Percentiles rank a stretch among this genome's conserved stretches.
phyloP scores from a whole-genome alignment of 345 rosid genomes.

The Corymbia maculata region DNA sequence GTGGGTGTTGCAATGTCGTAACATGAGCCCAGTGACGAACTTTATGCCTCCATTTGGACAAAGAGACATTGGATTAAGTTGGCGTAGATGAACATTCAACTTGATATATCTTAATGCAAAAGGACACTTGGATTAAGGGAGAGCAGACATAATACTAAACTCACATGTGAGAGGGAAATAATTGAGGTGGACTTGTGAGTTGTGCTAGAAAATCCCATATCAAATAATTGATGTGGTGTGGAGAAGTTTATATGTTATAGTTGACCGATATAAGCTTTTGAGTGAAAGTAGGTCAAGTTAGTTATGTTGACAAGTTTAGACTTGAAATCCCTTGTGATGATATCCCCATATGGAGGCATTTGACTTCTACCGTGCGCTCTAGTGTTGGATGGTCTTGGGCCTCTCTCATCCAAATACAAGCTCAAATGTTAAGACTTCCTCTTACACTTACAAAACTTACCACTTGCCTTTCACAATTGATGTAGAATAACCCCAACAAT shows the following conservation, averaged over 20 bases:
- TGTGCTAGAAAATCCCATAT: neutral
- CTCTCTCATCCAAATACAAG: neutral
- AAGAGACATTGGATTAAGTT: neutral
- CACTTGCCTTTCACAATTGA: neutral
- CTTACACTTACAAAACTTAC: neutral
- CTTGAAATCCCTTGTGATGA: neutral
- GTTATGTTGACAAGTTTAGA: neutral
- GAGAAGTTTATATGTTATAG: neutral
- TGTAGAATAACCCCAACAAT: neutral
- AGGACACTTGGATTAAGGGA: neutral
- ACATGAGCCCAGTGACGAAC: neutral
- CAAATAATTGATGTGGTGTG: neutral
- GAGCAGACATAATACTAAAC: neutral
- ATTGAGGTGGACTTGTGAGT: neutral
- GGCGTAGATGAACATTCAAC: neutral
- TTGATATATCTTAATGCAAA: neutral
- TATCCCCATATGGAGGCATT: neutral
- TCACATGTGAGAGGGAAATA: neutral
- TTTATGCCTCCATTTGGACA: neutral
- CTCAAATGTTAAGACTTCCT: neutral
- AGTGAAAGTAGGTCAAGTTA: no score
- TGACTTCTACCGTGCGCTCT: neutral
- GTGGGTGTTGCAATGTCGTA: neutral
- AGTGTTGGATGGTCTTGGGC: neutral
- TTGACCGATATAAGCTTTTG: no score